These are phyloP conservation scores for Pythium phragmiticola DNA, from an alignment of 352 stramenopile genomes.

Conservation along the genomic window DNA sequence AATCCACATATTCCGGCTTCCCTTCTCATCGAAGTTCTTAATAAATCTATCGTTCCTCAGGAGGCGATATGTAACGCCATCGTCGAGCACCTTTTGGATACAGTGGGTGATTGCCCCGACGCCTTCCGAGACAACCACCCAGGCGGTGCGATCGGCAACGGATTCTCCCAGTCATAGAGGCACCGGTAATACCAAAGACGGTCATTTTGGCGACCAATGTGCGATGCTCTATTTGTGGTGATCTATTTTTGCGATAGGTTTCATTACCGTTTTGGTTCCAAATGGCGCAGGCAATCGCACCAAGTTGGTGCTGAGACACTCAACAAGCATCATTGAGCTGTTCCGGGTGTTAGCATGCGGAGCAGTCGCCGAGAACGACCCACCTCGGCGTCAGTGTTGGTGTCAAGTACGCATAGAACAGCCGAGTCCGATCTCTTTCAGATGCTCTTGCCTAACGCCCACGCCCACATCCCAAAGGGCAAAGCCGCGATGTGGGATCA, in stretches of 20 bases:
- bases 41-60: conserved; percentile 19
- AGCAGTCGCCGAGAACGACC: neutral
- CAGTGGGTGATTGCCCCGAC: conserved; percentile 27
- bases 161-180: conserved; percentile 6
- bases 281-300: too few relatives aligned
- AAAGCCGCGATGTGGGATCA: conserved; percentile 36
- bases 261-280: too few relatives aligned
- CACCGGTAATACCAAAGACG: neutral
- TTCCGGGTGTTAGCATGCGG: neutral
- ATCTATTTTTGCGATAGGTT: neutral
- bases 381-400: neutral
- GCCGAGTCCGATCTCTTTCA: conserved; percentile 29
- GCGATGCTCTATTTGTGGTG: too few relatives aligned
- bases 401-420: neutral
- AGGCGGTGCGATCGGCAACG: conserved; percentile 61
- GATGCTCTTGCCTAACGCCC: conserved; percentile 39
- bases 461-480: conserved; percentile 29
- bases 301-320: neutral
- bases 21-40: neutral
- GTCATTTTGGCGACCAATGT: too few relatives aligned
- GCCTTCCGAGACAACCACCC: conserved; percentile 63
- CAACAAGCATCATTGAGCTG: neutral
- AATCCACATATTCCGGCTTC: neutral
- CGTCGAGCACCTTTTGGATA: conserved; percentile 55
- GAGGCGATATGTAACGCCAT: conserved; percentile 77